These are phyloP conservation scores for Centaurea solstitialis DNA, from an alignment of 129 eudicot genomes.

Conservation along the genomic window DNA sequence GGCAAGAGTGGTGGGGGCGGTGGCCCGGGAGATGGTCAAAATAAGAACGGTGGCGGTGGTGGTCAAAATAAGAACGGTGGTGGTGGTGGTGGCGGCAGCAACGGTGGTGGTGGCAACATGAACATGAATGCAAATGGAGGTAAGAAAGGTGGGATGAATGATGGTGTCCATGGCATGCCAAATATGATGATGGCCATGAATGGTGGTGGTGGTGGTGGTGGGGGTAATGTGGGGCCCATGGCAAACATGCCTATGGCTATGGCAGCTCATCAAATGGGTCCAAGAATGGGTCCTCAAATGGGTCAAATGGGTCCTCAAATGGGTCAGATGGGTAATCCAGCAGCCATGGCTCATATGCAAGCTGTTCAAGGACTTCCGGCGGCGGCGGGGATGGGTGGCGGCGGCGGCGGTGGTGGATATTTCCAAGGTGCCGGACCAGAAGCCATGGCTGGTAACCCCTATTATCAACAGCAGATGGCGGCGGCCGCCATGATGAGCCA, in stretches of 20 bases:
- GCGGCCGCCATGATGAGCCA: slow-evolving; percentile 83
- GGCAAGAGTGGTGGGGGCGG: slow-evolving; percentile 25
- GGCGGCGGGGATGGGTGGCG: slow-evolving; percentile 46
- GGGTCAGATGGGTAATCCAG: slow-evolving; percentile 48
- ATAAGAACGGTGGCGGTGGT: slow-evolving; percentile 35
- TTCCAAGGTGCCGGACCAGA: slow-evolving; percentile 55
- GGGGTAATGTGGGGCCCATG: slow-evolving; percentile 39
- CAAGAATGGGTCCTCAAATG: slow-evolving; percentile 25
- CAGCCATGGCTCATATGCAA: slow-evolving; percentile 26
- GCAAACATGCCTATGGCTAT: slow-evolving; percentile 51
- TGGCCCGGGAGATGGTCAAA: slow-evolving; percentile 23
- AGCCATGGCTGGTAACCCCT: slow-evolving; percentile 64
- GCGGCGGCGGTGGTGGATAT: slow-evolving; percentile 33
- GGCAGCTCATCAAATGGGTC: slow-evolving; percentile 34
- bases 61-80: slow-evolving; percentile 39
- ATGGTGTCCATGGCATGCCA: slow-evolving; percentile 73
- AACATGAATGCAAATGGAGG: slow-evolving; percentile 47
- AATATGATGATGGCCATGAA: slow-evolving; percentile 59
- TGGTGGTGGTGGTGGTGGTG: slow-evolving; percentile 22
- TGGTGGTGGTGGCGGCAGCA: slow-evolving; percentile 24
- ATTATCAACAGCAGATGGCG: slow-evolving; percentile 66
- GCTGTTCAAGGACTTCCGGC: slow-evolving; percentile 88
- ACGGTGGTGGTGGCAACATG: slow-evolving; percentile 35
- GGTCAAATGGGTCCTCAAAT: slow-evolving; percentile 28
- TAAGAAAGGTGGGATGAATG: slow-evolving; percentile 69